Base-by-base conservation (phyloP, 352 stramenopile genomes). In the Phytophthora pseudosyringae region DNA sequence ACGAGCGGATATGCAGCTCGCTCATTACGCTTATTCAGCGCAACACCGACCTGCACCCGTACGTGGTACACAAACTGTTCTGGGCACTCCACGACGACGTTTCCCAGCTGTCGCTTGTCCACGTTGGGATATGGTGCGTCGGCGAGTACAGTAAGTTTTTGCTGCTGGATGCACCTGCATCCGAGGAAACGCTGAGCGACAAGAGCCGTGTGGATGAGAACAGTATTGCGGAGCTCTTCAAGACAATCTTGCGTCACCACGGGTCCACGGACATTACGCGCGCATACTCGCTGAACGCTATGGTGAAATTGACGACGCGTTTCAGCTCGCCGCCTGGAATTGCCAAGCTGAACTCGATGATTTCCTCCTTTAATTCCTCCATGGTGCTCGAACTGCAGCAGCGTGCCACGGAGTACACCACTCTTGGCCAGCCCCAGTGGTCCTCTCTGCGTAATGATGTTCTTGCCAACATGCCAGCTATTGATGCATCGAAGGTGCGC, bases 61-160 rank as follows among this genome's bases (percentile, higher is more conserved):
- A 99, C 67, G 94, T 98, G 21, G 97, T 97, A 16, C 97, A 99
- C 88, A 99, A 99, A 68, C 84, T 99, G 29, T 96, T 98, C 41
- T 97, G 93, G 73, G 93, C 96, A 6, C 84, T 99, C 45, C 81
- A 96, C 43, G 96, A 99, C 64, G 97, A 99, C 64, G 90, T 93
- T 29, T 90, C 87, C 15, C 97, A 99, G 69, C 71, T 96, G 7
- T 97, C 95, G 53, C 89, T 99, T 40, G 88, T 99, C n/a, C 93
- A 98, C 60, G 96, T 99, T 18, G 97, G 93, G 9, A 94, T 99
- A 48, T 99, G 98, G 98, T 99, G 95, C 69, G 90, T 99, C 49
- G 97, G 97, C 12, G 97, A 99, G 77, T 99, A 98, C 73, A 97
- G 96, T 33, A 86, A 97, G 59, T 75, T 98, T 40, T 55, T 99